Base-by-base conservation (phyloP, 75 land plant species). In the Pinus taeda region DNA sequence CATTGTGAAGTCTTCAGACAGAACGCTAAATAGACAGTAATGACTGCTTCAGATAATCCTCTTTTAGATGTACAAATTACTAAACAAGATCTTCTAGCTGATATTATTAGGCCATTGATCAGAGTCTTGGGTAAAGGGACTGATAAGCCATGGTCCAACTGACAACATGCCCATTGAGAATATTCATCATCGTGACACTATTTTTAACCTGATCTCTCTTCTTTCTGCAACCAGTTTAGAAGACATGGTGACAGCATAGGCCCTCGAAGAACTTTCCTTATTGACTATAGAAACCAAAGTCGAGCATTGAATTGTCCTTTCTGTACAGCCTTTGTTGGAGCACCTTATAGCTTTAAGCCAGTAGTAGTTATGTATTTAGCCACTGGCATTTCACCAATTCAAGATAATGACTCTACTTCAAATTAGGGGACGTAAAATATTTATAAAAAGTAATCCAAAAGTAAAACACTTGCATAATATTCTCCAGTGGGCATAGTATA, bases 211-310 rank as follows among this genome's bases (percentile, higher is more conserved):
- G 12, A 81, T 82, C 69, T 76, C 85, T 17, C 80, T 82, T 58
- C 81, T 82, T 59, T 60, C 71, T 21, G 57, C 60, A 17, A 81
- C 84, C 2, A 59, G 74, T 55, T 67, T 75, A 3, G 77, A 69
- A 69, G 76, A 77, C 21, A 29, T 59, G 45, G 22, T 56, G 2
- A 77, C 45, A 7, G 78, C 85, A 2, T 76, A 82, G 75, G 77
- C 84, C 6, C 84, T 82, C 7, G 81, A 85, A 57, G 87, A 85
- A 8, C 87, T 82, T 55, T 70, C 85, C 42, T 74, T 78, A 20
- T 49, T 82, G 58, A 81, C 84, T 3, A 74, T 74, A 33, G 77
- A 85, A 1, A 82, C 70, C 37, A 75, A 74, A 17, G 79, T 83
- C 2, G 42, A 75, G 14, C 57, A 45, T 49, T 49, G 9, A 74